Percentiles rank a stretch among this genome's conserved stretches.
phyloP scores from a whole-genome alignment of 768 basidiomycete genomes.

The Candolleomyces eurysporus region DNA sequence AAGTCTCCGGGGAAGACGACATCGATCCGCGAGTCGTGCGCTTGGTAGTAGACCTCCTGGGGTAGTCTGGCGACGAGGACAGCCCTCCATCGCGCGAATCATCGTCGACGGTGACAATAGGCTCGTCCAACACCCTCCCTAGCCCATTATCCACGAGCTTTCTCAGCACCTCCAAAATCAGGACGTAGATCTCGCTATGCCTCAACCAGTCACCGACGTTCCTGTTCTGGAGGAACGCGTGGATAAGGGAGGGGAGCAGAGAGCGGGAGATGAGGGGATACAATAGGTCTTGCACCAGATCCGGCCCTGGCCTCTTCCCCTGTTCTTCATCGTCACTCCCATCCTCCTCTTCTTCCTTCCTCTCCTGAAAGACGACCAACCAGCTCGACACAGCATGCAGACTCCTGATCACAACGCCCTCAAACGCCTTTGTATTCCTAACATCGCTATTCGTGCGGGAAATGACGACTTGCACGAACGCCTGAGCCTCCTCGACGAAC shows the following conservation, averaged over 20 bases:
- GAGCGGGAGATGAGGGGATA: slow-evolving; percentile 9
- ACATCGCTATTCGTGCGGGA: slow-evolving; percentile 16
- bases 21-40: not conserved
- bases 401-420: slow-evolving; percentile 21
- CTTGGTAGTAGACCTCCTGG: not conserved
- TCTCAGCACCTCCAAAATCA: slow-evolving; percentile 26
- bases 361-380: slow-evolving; percentile 12
- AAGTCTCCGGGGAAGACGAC: not conserved
- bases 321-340: slow-evolving; percentile 7
- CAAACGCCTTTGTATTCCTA: slow-evolving; percentile 21
- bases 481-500: slow-evolving; percentile 15
- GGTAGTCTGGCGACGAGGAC: not conserved
- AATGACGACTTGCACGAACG: slow-evolving; percentile 21
- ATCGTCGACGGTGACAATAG: not conserved
- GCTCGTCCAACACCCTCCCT: slow-evolving; percentile 16
- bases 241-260: slow-evolving; percentile 30
- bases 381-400: slow-evolving; percentile 20
- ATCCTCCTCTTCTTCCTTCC: slow-evolving; percentile 10
- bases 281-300: not conserved
- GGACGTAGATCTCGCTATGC: slow-evolving; percentile 30
- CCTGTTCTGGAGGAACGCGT: slow-evolving; percentile 28
- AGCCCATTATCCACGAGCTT: slow-evolving; percentile 14
- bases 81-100: not conserved
- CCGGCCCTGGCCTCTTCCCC: not conserved
- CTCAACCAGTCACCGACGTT: slow-evolving; percentile 35